These are phyloP conservation scores for Paramecium sonneborni DNA, from an alignment of 73 alveolate genomes.

Conservation along the genomic window DNA sequence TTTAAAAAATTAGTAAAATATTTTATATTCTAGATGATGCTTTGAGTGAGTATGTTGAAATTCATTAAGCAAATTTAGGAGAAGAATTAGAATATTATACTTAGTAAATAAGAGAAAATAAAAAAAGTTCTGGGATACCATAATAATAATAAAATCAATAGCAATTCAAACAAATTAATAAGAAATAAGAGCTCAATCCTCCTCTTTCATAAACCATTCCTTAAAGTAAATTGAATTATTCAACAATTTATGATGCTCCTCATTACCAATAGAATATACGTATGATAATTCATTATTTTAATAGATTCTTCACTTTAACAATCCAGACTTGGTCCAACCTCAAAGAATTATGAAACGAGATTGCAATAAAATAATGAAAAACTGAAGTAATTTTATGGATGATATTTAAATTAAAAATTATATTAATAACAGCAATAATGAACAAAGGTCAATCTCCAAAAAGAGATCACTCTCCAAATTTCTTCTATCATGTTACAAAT, in stretches of 20 bases:
- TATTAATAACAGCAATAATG: background rate
- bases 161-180: background rate
- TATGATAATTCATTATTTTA: background rate
- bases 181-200: background rate
- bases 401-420: background rate
- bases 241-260: background rate
- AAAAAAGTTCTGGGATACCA: background rate
- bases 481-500: background rate
- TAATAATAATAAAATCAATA: background rate
- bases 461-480: conserved; percentile 25
- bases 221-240: background rate
- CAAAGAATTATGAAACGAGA: conserved; percentile 4
- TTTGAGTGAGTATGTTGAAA: background rate
- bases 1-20: background rate
- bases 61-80: conserved; percentile 24
- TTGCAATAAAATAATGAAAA: conserved; percentile 35
- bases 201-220: background rate
- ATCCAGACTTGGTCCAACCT: conserved; percentile 2
- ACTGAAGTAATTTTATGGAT: conserved; percentile 29
- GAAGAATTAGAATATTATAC: conserved; percentile 24
- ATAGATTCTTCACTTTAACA: background rate
- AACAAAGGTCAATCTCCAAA: background rate
- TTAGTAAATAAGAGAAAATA: background rate
- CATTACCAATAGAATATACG: background rate
- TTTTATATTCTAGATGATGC: background rate